Evolutionary conservation across 176 grass and related monocot genomes (phyloP).

Genomic region (Triticum turgidum): DNA sequence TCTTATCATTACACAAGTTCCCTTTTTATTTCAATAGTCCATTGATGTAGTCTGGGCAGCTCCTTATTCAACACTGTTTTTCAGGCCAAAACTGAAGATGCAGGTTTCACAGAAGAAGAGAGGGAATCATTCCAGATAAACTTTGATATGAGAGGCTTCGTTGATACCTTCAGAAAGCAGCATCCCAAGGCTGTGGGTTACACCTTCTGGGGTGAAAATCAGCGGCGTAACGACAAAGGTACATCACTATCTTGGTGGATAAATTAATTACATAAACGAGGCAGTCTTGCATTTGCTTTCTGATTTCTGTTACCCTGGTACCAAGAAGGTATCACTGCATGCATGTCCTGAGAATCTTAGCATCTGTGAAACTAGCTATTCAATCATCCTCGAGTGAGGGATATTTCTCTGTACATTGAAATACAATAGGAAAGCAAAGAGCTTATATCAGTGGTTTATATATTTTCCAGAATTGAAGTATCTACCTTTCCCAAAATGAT

Average conservation of each 20-base stretch:
- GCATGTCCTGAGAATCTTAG: neutral
- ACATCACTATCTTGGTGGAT: neutral
- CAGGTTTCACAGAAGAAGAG: constrained; percentile 87
- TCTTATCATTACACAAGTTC: neutral
- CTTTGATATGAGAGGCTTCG: constrained; percentile 59
- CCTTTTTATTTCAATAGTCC: neutral
- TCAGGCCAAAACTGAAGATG: constrained; percentile 75
- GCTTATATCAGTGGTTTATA: neutral
- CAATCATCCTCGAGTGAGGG: neutral
- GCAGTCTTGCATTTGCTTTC: neutral
- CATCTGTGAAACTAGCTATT: neutral
- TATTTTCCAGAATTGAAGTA: neutral
- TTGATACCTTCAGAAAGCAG: constrained; percentile 88
- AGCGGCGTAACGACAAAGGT: constrained; percentile 45
- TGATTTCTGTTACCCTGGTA: neutral
- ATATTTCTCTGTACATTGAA: neutral
- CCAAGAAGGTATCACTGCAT: neutral
- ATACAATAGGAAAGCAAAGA: neutral
- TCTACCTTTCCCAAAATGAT: neutral
- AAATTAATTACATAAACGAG: neutral
- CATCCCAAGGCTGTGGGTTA: constrained; percentile 71
- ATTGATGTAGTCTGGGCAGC: neutral
- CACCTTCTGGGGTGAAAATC: constrained; percentile 88
- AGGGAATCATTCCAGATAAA: constrained; percentile 73
- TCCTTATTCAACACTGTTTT: constrained; percentile 19